Base-by-base conservation (phyloP, 2,329 filamentous ascomycete species). In the Pseudocercospora eumusae region DNA sequence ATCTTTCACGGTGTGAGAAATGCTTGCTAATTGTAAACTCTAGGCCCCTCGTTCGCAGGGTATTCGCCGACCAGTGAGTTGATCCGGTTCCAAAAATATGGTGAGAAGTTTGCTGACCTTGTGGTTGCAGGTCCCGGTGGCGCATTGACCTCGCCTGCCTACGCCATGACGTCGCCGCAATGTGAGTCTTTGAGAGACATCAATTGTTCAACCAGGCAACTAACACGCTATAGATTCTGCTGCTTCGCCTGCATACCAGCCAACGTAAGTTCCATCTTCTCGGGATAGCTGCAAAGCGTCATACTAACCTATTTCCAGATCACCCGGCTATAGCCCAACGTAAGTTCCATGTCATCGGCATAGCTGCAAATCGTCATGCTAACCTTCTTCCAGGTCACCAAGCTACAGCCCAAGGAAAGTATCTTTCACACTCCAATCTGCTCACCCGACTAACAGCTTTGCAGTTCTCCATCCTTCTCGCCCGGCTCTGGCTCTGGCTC, bases 131-230 rank as follows among this genome's bases (percentile, higher is more conserved):
- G 69, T 47, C 74, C 80, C 57, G 81, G 84, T 73, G 79, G 79
- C 63, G 79, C 80, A 62, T 77, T 81, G 42, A 84, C 83, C 33
- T 85, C 83, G 67, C 83, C 83, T 54, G 80, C 79, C 56, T 85
- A 82, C 70, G 78, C 65, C 21, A 63, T 80, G 66, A 80, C 81
- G 4, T 83, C 81, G 25, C 82, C 82, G 11, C 77, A 21, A 13
- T 33, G 23, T 31, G 11, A 55, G 52, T 56, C 27, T 2, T 21
- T 18, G 18, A 18, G n/a, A 23, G 7, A 3, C 23, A 10, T 50
- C 2, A 21, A 15, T 23, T 23, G 13, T 21, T 50, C n/a, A 7
- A 20, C 1, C n/a, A 45, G 4, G 40, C 42, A 18, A 21, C 42
- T 45, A 15, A 45, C 42, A 31, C 9, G 28, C 28, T 31, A 8